These are phyloP conservation scores for Aspergillus thermomutatus DNA, from an alignment of 2,329 filamentous ascomycete species.

Conservation along the genomic window DNA sequence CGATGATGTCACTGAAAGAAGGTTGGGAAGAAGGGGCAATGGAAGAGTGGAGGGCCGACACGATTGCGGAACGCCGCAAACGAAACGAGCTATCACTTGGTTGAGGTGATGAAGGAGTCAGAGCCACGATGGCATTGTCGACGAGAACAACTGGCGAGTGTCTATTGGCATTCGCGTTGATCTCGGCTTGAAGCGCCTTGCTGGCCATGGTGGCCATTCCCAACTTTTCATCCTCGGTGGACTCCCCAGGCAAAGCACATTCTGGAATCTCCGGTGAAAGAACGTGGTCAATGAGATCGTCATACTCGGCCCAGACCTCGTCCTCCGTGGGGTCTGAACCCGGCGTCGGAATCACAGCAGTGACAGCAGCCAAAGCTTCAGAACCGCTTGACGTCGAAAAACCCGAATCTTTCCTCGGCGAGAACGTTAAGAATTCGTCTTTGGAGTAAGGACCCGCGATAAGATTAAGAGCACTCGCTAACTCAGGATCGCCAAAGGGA, in stretches of 20 bases:
- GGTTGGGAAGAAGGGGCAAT: constrained; percentile 50
- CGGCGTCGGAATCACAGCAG: constrained; percentile 62
- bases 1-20: constrained; percentile 53
- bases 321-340: constrained; percentile 69
- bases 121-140: constrained; percentile 21
- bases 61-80: constrained; percentile 50
- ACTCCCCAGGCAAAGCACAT: constrained; percentile 12
- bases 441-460: constrained; percentile 37
- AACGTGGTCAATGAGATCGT: constrained; percentile 77
- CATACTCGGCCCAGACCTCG: constrained; percentile 91
- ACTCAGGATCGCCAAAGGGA: constrained; percentile 32
- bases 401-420: constrained; percentile 68
- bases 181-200: constrained; percentile 35
- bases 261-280: constrained; percentile 45
- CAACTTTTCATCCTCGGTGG: constrained; percentile 27
- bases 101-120: constrained; percentile 22
- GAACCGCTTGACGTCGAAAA: constrained; percentile 65
- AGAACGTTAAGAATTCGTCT: constrained; percentile 70
- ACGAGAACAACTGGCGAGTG: constrained; percentile 10
- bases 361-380: constrained; percentile 58
- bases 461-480: constrained; percentile 29
- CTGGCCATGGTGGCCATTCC: constrained; percentile 38
- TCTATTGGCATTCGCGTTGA: constrained; percentile 20
- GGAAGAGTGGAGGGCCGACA: constrained; percentile 49
- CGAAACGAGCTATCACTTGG: constrained; percentile 36